phyloP scores from a whole-genome alignment of 1,284 basidiomycete species.

The Inonotus hispidus region DNA sequence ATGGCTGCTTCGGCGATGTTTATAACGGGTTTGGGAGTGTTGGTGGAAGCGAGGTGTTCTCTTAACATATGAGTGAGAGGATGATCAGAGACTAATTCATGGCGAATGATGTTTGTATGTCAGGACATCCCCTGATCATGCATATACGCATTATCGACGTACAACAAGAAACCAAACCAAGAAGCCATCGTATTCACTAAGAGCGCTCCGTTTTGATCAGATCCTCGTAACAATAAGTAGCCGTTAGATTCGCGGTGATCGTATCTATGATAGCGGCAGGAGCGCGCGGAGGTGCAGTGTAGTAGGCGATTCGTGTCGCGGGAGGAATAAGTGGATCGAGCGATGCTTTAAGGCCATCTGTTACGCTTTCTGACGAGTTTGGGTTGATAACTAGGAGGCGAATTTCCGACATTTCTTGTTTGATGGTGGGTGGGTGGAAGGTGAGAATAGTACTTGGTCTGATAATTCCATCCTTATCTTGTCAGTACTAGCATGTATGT shows the following conservation, averaged over 20 bases:
- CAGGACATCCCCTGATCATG: neutral
- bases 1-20: slow-evolving; percentile 46
- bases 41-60: slow-evolving; percentile 24
- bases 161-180: slow-evolving; percentile 46
- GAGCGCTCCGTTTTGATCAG: slow-evolving; percentile 21
- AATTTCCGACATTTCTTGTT: neutral
- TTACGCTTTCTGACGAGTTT: slow-evolving; percentile 42
- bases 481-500: neutral
- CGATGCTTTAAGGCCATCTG: slow-evolving; percentile 26
- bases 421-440: neutral
- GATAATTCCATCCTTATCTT: neutral
- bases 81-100: slow-evolving; percentile 34
- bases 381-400: slow-evolving; percentile 44
- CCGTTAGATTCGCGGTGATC: slow-evolving; percentile 34
- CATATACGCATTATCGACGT: neutral
- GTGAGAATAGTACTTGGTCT: neutral
- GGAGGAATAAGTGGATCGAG: slow-evolving; percentile 11
- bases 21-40: slow-evolving; percentile 31
- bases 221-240: slow-evolving; percentile 30
- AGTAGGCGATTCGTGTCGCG: slow-evolving; percentile 24
- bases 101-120: neutral
- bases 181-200: slow-evolving; percentile 31
- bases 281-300: slow-evolving; percentile 35
- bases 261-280: slow-evolving; percentile 38
- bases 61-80: slow-evolving; percentile 39